Base-by-base conservation (phyloP, 441 rosid genomes). In the Flueggea neowawraea region DNA sequence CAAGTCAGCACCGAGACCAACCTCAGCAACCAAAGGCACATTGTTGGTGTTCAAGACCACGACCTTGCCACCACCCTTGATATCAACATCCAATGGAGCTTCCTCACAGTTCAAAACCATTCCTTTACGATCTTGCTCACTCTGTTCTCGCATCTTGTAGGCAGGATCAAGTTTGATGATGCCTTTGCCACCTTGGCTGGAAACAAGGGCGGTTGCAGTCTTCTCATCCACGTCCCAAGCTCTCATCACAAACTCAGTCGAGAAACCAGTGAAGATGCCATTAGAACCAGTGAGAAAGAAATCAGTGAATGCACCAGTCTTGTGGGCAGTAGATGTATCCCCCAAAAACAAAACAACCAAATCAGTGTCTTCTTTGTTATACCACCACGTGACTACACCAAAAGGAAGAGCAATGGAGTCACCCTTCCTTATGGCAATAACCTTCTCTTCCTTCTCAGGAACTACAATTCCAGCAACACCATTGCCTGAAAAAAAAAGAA, bases 321-420 rank as follows among this genome's bases (percentile, higher is more conserved):
- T 88, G 74, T 84, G 94, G 51, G 80, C 94, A 60, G 80, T 89
- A 22, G 83, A 74, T 15, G 98, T 91, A 45, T 87, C 91, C 0
- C 98, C 96, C 41, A 89, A 72, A 61, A 89, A 86, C 49, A 92
- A 91, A 55, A 89, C 79, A 11, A 80, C 87, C 52, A 93, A 70
- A 7, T 81, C 85, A 0, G 87, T 64, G 64, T 85, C 95, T n/a
- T 78, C 84, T 8, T 77, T 78, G 76, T 83, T 91, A 57, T 79
- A 89, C 88, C 90, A 91, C 98, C 98, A 92, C 16, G 94, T 83
- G 4, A 86, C 86, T 12, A 84, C 91, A 22, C 97, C 98, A 28
- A 93, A 93, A 3, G 98, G 96, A 54, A 93, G 82, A 60, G 97
- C 98, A 64, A 90, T 84, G 0, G 96, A 85, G 62, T 90, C 98